These are phyloP conservation scores for Trapa bicornis DNA, from an alignment of 345 rosid species.

Conservation along the genomic window DNA sequence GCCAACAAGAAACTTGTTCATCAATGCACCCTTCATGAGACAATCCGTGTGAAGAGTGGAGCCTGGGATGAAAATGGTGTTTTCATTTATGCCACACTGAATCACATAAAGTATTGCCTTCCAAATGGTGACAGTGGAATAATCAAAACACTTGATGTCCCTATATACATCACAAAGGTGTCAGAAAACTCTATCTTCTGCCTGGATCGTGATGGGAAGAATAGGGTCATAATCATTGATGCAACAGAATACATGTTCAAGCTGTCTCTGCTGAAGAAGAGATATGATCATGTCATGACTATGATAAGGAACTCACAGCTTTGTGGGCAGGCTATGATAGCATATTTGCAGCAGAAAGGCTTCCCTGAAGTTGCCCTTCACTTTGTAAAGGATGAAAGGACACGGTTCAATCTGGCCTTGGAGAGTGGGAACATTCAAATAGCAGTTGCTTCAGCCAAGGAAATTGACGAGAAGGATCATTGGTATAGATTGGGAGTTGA, in stretches of 20 bases:
- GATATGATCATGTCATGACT: slow-evolving; percentile 81
- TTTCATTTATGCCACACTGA: slow-evolving; percentile 75
- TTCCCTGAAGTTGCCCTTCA: slow-evolving; percentile 98
- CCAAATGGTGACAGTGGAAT: slow-evolving; percentile 91
- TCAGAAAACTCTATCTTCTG: slow-evolving; percentile 54
- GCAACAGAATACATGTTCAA: slow-evolving; percentile 88
- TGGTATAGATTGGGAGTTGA: slow-evolving; percentile 93
- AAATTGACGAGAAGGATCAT: slow-evolving; percentile 88
- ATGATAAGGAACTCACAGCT: slow-evolving; percentile 93
- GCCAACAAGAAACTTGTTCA: slow-evolving; percentile 76
- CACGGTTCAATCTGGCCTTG: slow-evolving; percentile 83
- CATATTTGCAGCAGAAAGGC: slow-evolving; percentile 91
- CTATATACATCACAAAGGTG: slow-evolving; percentile 74
- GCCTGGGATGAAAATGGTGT: slow-evolving; percentile 96
- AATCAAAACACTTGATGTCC: slow-evolving; percentile 72
- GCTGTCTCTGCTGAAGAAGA: slow-evolving; percentile 63
- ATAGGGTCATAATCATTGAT: slow-evolving; percentile 49
- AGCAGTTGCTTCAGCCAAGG: slow-evolving; percentile 94
- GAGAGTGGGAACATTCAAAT: slow-evolving; percentile 93
- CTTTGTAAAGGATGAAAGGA: slow-evolving; percentile 90
- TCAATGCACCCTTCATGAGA: slow-evolving; percentile 85
- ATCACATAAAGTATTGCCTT: slow-evolving; percentile 85
- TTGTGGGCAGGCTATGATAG: slow-evolving; percentile 94
- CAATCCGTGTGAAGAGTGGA: slow-evolving; percentile 86
- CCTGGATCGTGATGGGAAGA: slow-evolving; percentile 88